These are phyloP conservation scores for Xylaria sp. DNA, from an alignment of 2,329 filamentous ascomycete genomes.

Conservation along the genomic window DNA sequence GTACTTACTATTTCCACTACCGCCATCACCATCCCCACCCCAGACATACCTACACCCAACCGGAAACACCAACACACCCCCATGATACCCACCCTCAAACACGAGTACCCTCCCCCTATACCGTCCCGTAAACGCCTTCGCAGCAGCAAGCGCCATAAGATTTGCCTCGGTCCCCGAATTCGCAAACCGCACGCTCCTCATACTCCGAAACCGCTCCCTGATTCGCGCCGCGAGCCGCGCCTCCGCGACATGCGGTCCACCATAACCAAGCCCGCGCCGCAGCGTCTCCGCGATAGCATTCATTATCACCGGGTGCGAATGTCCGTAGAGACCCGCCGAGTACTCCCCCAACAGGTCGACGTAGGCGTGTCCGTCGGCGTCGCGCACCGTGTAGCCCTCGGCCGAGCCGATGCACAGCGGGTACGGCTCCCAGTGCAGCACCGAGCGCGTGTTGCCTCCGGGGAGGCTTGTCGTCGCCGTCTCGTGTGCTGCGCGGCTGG, in stretches of 20 bases:
- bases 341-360: conserved; percentile 72
- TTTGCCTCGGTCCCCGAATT: conserved; percentile 41
- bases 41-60: conserved; percentile 29
- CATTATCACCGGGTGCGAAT: conserved; percentile 67
- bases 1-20: conserved; percentile 2
- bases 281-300: conserved; percentile 57
- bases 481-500: conserved; percentile 54
- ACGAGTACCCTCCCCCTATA: conserved; percentile 30
- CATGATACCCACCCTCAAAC: conserved; percentile 39
- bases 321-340: conserved; percentile 73
- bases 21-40: too few species aligned
- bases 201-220: conserved; percentile 26
- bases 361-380: conserved; percentile 60
- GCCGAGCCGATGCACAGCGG: conserved; percentile 55
- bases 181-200: conserved; percentile 34
- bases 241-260: conserved; percentile 36
- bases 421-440: conserved; percentile 56
- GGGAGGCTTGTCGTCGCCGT: conserved; percentile 49
- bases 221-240: conserved; percentile 30
- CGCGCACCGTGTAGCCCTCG: conserved; percentile 52
- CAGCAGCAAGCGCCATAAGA: conserved; percentile 35
- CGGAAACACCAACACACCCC: conserved; percentile 34
- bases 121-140: conserved; percentile 34
- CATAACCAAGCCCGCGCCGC: conserved; percentile 33
- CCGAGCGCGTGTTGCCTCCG: conserved; percentile 48